Evolutionary conservation across 192 early-diverging fungal species (phyloP), one percentile per base, ranked within the genome.

Genomic region (Coemansia sp.): DNA sequence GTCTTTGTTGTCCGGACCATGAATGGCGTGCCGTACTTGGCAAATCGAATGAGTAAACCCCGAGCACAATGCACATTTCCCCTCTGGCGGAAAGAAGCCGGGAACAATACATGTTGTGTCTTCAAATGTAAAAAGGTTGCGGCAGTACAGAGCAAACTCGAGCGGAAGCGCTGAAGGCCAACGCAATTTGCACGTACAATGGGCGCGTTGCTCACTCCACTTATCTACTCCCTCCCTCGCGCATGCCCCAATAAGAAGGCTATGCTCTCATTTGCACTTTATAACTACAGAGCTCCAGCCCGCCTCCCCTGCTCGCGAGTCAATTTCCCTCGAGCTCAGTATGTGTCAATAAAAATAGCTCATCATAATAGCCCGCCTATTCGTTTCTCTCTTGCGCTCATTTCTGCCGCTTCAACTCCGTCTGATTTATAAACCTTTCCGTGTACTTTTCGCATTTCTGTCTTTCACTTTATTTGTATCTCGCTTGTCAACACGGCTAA

Each of bases 121-220:
- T 19, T 48, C 47, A 19, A 48, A 48, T 19, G 19, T 17, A 17
- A 49, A 49, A 49, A 48, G 47, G 47, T 48, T 19, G 47, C 17
- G 17, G 47, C 47, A 19, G 21, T 48, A 48, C 15, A 48, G 17
- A 15, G 47, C 17, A n/a, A 48, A 19, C n/a, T 48, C 19, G 19
- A 48, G 47, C 47, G 47, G 47, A 20, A 48, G 47, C 15, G 47
- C 56, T 52, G 34, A 34, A 59, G 28, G 66, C 59, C 54, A 47
- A 26, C 20, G 10, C 28, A 58, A n/a, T n/a, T 34, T 31, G 57
- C 14, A 34, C 14, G 54, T 38, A 60, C 51, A 52, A 55, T 15
- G 14, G 14, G 57, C 23, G 28, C 47, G 58, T 69, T 69, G 67
- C 62, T 14, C 60, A 23, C 67, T 69, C 60, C 62, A 55, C 68